A percentile compares a stretch with the other conserved stretches of the same genome.
These are phyloP conservation scores for Nicotiana obtusifolia DNA, from an alignment of 257 asterid species.

Conservation along the genomic window DNA sequence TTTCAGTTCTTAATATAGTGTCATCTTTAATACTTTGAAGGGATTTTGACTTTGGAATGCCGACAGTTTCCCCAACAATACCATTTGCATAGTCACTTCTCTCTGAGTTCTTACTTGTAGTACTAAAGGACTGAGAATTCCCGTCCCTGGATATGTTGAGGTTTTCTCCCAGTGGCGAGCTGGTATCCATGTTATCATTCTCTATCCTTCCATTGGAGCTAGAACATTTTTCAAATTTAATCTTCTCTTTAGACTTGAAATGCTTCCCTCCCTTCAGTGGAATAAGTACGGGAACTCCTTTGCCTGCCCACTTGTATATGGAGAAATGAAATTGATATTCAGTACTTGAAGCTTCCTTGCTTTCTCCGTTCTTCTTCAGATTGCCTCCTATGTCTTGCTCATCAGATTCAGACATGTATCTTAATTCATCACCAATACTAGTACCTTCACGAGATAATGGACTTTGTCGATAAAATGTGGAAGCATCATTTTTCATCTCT, in stretches of 20 bases:
- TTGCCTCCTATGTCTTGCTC: slow-evolving; percentile 17
- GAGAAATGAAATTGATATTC: slow-evolving; percentile 74
- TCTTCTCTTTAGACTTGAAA: slow-evolving; percentile 20
- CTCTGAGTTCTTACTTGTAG: slow-evolving; percentile 13
- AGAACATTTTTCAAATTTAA: slow-evolving; percentile 21
- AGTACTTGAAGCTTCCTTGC: slow-evolving; percentile 13
- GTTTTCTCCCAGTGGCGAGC: background rate
- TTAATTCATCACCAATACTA: slow-evolving; percentile 22
- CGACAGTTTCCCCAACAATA: slow-evolving; percentile 4
- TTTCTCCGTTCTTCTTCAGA: slow-evolving; percentile 16
- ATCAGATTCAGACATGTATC: slow-evolving; percentile 19
- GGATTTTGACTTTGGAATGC: slow-evolving; percentile 22
- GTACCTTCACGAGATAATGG: slow-evolving; percentile 41
- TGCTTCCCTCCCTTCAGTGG: slow-evolving; percentile 29
- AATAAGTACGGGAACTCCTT: slow-evolving; percentile 50
- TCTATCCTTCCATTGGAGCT: slow-evolving; percentile 37
- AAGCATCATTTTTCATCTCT: slow-evolving; percentile 21
- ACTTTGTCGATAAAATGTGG: slow-evolving; percentile 29
- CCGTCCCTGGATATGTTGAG: slow-evolving; percentile 8
- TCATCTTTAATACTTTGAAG: slow-evolving; percentile 12
- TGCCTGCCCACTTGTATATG: slow-evolving; percentile 82
- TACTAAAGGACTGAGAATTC: slow-evolving; percentile 10
- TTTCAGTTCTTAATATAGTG: slow-evolving; percentile 1
- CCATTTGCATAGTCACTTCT: slow-evolving; percentile 10
- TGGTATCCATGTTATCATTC: slow-evolving; percentile 11